Percentiles rank a stretch among this genome's conserved stretches.
phyloP scores from a whole-genome alignment of 2,329 filamentous ascomycete species.

The Coniochaeta pulveracea region DNA sequence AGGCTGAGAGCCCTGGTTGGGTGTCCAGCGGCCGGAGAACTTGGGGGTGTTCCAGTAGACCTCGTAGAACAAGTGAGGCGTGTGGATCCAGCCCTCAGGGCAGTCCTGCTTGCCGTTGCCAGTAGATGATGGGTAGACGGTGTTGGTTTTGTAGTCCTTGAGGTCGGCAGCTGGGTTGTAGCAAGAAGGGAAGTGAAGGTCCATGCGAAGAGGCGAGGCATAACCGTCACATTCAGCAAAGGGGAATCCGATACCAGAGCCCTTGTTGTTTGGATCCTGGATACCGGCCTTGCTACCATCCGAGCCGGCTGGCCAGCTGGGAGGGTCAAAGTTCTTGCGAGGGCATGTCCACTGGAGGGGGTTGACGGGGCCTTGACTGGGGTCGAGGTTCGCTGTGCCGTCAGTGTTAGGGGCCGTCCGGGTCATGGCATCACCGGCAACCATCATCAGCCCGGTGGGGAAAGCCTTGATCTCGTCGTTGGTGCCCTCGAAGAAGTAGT shows the following conservation, averaged over 20 bases:
- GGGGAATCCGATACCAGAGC: conserved; percentile 55
- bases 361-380: conserved; percentile 38
- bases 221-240: conserved; percentile 54
- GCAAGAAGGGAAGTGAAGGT: conserved; percentile 64
- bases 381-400: conserved; percentile 37
- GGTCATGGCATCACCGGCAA: conserved; percentile 51
- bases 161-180: conserved; percentile 55
- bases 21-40: conserved; percentile 41
- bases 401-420: conserved; percentile 45
- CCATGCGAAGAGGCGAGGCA: conserved; percentile 49
- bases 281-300: conserved; percentile 45
- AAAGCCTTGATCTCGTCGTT: conserved; percentile 59
- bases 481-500: conserved; percentile 61
- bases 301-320: conserved; percentile 41
- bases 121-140: conserved; percentile 45
- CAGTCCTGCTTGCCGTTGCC: conserved; percentile 38
- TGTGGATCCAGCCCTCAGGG: conserved; percentile 40
- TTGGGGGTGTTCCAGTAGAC: conserved; percentile 48
- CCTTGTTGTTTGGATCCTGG: conserved; percentile 39
- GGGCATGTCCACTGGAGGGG: conserved; percentile 51
- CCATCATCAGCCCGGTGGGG: conserved; percentile 59
- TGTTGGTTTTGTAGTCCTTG: conserved; percentile 51
- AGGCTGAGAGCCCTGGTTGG: conserved; percentile 42
- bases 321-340: conserved; percentile 31
- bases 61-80: conserved; percentile 47